Base-by-base conservation (phyloP, 1,284 basidiomycete species). In the Irpex lacteus region DNA sequence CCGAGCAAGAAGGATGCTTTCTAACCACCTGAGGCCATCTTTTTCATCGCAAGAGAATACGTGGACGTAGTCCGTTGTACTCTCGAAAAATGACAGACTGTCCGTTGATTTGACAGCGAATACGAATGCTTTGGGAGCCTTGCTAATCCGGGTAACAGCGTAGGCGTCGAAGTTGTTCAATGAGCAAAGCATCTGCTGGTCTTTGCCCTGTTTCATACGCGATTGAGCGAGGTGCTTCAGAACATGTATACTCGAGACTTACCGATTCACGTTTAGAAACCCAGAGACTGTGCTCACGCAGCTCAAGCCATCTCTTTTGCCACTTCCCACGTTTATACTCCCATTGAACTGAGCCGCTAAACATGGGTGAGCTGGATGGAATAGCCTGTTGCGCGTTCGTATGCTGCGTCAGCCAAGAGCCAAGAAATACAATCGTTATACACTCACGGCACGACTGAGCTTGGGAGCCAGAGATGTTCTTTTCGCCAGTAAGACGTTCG, bases 301-400 rank as follows among this genome's bases (percentile, higher is more conserved):
- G 83, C 71, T 91, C 87, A 70, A 97, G 80, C 86, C 89, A 96
- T 34, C 94, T 85, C 76, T 96, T 97, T 65, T 81, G 88, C 95
- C 95, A 98, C 76, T 96, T 96, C 49, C 94, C 94, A 65, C 89
- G 87, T 77, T 95, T 96, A 61, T 81, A 82, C 78, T 96, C 92
- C 82, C 89, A 90, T 74, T 96, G 91, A 15, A 96, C 85, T 74
- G 88, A 95, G 4, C 89, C 88, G 53, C 86, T 83, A 71, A 85
- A 80, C 21, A 80, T 83, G 4, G 94, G 94, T 3, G 91, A 87
- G 67, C 82, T 86, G 1, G 84, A 77, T 5, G 92, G 92, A 52
- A 95, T 83, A 55, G 84, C 84, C 40, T 47, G 5, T 47, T n/a
- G 5, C 40, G 15, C 40, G 13, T 11, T 34, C 32, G 32, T 34